A percentile compares a stretch with the other conserved stretches of the same genome.
Evolutionary conservation across 148 eudicot species (phyloP).

Genomic region (Persicaria maculosa): DNA sequence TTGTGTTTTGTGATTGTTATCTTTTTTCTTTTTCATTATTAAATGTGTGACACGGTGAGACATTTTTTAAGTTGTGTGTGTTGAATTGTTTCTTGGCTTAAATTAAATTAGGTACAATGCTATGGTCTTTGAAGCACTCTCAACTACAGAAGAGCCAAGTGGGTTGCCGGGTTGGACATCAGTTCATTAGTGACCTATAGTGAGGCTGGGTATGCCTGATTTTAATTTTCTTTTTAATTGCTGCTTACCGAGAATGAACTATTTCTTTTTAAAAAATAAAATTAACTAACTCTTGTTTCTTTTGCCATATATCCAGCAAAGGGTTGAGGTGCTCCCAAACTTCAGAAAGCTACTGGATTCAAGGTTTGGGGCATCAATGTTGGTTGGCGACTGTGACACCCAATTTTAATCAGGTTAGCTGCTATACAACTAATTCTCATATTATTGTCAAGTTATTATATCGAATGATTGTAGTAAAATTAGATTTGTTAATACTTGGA

Average conservation of each 20-base stretch:
- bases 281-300: neutral
- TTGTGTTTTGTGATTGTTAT: slow-evolving; percentile 1
- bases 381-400: too few relatives aligned
- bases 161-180: slow-evolving; percentile 82
- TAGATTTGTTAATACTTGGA: too few relatives aligned
- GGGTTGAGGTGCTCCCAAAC: slow-evolving; percentile 56
- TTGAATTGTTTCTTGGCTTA: neutral
- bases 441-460: too few relatives aligned
- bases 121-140: slow-evolving; percentile 72
- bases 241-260: neutral
- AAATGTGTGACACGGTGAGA: neutral
- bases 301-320: slow-evolving; percentile 48
- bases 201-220: slow-evolving; percentile 36
- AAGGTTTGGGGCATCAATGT: slow-evolving; percentile 21
- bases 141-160: slow-evolving; percentile 41
- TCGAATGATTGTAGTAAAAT: too few relatives aligned
- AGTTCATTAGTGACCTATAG: slow-evolving; percentile 46
- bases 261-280: too few relatives aligned
- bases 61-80: neutral
- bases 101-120: slow-evolving; percentile 40
- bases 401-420: too few relatives aligned
- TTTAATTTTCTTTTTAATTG: neutral
- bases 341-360: slow-evolving; percentile 61
- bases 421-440: too few relatives aligned
- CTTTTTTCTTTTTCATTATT: neutral